Evolutionary conservation across 352 stramenopile genomes (phyloP), one percentile per base, ranked within the genome.

Genomic region (Phytophthora melonis): DNA sequence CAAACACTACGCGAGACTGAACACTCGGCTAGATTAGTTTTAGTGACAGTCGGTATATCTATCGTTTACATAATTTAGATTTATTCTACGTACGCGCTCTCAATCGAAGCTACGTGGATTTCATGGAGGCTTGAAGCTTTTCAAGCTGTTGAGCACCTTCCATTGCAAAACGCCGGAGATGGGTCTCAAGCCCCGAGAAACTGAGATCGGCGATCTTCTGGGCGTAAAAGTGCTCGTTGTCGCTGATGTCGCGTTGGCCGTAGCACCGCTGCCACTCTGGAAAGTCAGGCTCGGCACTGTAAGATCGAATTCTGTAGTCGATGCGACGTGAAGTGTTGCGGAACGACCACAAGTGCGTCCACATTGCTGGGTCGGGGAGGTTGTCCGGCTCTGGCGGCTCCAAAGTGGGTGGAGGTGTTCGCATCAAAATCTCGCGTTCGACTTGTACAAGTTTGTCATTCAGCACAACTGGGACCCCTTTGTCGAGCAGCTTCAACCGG

Each of bases 271-370:
- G 84, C 43, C 72, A 77, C 19, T 77, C 57, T 5, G 81, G 81
- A 36, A 89, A 85, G 11, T 71, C 65, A 1, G 72, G 63, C 8
- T 71, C 58, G 54, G 66, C 81, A n/a, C 78, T 71, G 62, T 80
- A 92, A 47, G 87, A 87, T 30, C 86, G 76, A 19, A 92, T 81
- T 53, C 55, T 66, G 54, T 87, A 92, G 71, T 88, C 70, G 19
- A 50, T 53, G 1, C 72, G 70, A 9, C 58, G 64, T 0, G 77
- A 81, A 5, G 69, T 86, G 19, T 79, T 80, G 49, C 85, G 83
- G 63, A 92, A 84, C 25, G 83, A 78, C 75, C 83, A 69, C 68
- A 94, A 67, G 45, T 93, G 85, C 8, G 87, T 92, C 80, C 87
- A 90, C 66, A 93, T 85, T 3, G 76, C 70, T 23, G 82, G 84